A percentile compares a stretch with the other conserved stretches of the same genome.
Evolutionary conservation across 148 eudicot species (phyloP).

Genomic region (Vaccinium vitisidaea): DNA sequence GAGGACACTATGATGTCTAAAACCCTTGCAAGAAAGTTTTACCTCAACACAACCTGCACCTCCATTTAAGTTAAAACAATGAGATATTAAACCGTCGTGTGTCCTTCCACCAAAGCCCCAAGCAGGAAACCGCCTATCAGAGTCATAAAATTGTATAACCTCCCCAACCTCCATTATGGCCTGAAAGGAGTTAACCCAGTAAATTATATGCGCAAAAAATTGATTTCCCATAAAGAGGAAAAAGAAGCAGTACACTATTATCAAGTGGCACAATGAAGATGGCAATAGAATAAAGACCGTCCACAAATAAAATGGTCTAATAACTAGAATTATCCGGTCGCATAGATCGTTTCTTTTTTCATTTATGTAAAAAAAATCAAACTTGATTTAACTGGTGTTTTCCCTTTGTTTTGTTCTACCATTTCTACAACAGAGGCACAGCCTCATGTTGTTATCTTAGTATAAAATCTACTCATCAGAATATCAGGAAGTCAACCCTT

Average conservation of each 20-base stretch:
- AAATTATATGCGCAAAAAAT: neutral
- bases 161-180: conserved; percentile 90
- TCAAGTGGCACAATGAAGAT: neutral
- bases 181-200: conserved; percentile 34
- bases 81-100: conserved; percentile 51
- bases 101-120: conserved; percentile 92
- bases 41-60: conserved; percentile 45
- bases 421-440: neutral
- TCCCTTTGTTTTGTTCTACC: neutral
- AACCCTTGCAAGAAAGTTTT: neutral
- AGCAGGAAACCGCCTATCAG: conserved; percentile 74
- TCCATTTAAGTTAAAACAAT: conserved; percentile 83
- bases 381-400: neutral
- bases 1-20: neutral
- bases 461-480: neutral
- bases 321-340: no score
- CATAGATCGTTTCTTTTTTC: neutral
- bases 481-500: neutral
- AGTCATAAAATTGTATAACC: conserved; percentile 83
- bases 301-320: no score
- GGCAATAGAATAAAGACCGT: neutral
- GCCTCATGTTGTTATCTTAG: neutral
- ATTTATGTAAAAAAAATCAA: neutral
- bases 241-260: neutral
- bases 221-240: neutral